Evolutionary conservation across 306 rosid genomes (phyloP).

Genomic region (Vigna mungo): DNA sequence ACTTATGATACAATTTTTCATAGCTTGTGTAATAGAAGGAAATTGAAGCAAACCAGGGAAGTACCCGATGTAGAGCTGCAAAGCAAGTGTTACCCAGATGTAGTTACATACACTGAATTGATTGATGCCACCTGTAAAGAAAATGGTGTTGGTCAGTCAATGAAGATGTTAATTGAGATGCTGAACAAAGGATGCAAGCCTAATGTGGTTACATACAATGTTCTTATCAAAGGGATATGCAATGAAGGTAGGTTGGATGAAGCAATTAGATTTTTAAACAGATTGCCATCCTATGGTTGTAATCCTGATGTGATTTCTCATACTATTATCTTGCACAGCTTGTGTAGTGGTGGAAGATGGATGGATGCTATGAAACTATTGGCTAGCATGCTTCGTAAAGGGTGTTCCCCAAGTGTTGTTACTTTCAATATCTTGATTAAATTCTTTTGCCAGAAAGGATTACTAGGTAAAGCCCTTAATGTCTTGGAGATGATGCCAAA

Average conservation of each 20-base stretch:
- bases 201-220: constrained; percentile 81
- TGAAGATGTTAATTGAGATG: constrained; percentile 85
- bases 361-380: constrained; percentile 78
- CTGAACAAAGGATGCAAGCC: constrained; percentile 76
- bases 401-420: constrained; percentile 77
- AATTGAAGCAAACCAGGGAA: constrained; percentile 75
- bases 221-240: constrained; percentile 66
- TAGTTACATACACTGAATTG: constrained; percentile 74
- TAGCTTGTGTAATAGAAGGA: constrained; percentile 69
- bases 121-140: constrained; percentile 86
- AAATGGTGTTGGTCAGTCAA: constrained; percentile 80
- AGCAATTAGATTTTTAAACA: constrained; percentile 68
- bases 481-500: constrained; percentile 79
- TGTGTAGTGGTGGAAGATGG: constrained; percentile 85
- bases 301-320: constrained; percentile 80
- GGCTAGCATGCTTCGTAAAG: constrained; percentile 71
- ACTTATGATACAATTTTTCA: constrained; percentile 76
- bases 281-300: constrained; percentile 70
- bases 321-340: constrained; percentile 72
- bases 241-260: constrained; percentile 82
- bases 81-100: constrained; percentile 78
- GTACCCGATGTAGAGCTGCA: constrained; percentile 69
- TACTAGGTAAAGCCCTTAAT: constrained; percentile 77
- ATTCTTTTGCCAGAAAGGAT: constrained; percentile 74
- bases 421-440: constrained; percentile 89